Evolutionary conservation across 2,329 filamentous ascomycete genomes (phyloP), one percentile per base, ranked within the genome.

Genomic region (Exserohilum rostratum): DNA sequence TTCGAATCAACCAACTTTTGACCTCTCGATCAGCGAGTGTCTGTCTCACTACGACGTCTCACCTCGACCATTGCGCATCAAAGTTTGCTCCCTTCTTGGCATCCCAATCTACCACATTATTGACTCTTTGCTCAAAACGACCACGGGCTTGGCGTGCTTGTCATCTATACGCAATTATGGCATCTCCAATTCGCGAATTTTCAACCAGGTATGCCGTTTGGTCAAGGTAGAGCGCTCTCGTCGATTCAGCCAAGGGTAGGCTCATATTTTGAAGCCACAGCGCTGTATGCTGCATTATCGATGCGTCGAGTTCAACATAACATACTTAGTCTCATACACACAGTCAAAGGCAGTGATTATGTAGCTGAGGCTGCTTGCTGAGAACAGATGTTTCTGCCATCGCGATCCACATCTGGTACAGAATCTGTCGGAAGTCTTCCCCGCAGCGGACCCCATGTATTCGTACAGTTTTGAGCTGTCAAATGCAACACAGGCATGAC

Each of bases 31-130:
- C 31, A 25, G 27, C 25, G 12, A 42, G 17, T 13, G 30, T 30
- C 37, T n/a, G 39, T 37, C 20, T 47, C 27, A 55, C 31, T 25
- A 29, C 20, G 42, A 53, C 33, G 17, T 42, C 25, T 51, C 52
- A 33, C 39, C 33, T 50, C 9, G 10, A 40, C 31, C 33, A 48
- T 35, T n/a, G 46, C 38, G 43, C 25, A 33, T 31, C 37, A 17
- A 44, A 37, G 49, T 57, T 57, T 59, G 58, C 56, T 57, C 38
- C 29, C 38, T 34, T 45, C 56, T 55, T 60, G 54, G 59, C 53
- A 30, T 15, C 25, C 7, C 30, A 25, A 12, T 34, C 27, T 20
- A 37, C 39, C 27, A 34, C 22, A 29, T 20, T 29, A 51, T 42
- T 47, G 48, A 31, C 34, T 17, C 15, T 20, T 49, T 30, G 15